Conservation (phyloP, 2,329 filamentous ascomycete genomes). For the Fonsecaea nubica region DNA sequence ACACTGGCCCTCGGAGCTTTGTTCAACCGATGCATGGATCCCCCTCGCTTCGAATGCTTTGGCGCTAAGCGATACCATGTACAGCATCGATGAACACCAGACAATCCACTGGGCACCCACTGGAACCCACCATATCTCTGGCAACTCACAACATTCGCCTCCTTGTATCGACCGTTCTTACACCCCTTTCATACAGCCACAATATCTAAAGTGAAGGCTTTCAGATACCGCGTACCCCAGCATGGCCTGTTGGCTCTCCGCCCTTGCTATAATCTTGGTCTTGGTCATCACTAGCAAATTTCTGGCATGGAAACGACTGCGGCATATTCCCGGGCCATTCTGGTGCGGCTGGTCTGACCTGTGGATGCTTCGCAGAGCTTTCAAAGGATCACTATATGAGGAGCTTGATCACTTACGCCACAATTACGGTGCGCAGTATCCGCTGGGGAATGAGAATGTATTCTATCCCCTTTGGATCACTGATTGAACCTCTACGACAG, state of each 20-base stretch:
- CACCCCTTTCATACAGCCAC: not conserved
- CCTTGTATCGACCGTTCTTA: not conserved
- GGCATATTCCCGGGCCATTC: constrained; percentile 5
- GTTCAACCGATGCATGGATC: no score
- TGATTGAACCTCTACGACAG: constrained; percentile 13
- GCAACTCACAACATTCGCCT: no score
- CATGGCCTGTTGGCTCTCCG: not conserved
- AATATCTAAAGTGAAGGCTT: not conserved
- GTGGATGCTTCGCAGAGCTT: constrained; percentile 5
- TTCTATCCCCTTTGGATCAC: not conserved
- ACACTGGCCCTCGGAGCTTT: no score
- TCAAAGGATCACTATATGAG: not conserved
- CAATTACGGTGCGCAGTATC: not conserved
- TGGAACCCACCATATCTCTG: no score
- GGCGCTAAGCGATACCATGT: no score
- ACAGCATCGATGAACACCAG: no score
- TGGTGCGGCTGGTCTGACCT: not conserved
- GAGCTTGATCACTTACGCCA: constrained; percentile 1
- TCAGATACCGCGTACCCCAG: not conserved
- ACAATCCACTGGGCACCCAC: no score
- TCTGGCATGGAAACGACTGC: constrained; percentile 5
- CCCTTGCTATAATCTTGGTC: not conserved
- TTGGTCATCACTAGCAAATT: not conserved
- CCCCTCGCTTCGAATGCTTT: no score
- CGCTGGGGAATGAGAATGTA: not conserved